Evolutionary conservation across 768 basidiomycete species (phyloP), one percentile per base, ranked within the genome.

Genomic region (Psilocybe cyanescens): DNA sequence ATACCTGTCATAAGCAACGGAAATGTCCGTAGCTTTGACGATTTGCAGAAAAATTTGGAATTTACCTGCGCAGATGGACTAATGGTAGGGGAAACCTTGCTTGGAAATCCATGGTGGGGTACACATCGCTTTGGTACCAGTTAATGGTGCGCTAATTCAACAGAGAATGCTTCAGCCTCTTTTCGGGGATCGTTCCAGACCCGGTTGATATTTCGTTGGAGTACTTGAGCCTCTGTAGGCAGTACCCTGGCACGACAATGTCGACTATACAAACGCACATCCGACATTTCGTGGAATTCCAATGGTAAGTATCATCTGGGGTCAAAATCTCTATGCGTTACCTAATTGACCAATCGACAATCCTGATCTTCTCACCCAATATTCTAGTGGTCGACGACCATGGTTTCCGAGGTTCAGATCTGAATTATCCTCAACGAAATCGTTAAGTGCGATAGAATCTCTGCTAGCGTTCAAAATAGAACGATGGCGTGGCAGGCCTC

Each of bases 81-180:
- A 57, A 94, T 94, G 92, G 89, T 92, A 1, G 92, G 89, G 8
- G 91, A 93, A 69, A 83, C 85, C n/a, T 73, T 93, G 35, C 77
- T 92, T 4, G 84, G 83, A 16, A 92, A 94, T 73, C 90, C 91
- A 33, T 87, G 84, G 91, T 92, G 62, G 37, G 59, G n/a, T 48
- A 9, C 55, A 58, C 57, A 37, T 29, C 35, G 8, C 46, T 44
- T 31, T 49, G 17, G 9, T 31, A 31, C 17, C 19, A 41, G 46
- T 49, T 19, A 14, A 47, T 46, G 33, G 30, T 31, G 24, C 33
- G 41, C 47, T 17, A 29, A 57, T 33, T 12, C 9, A 31, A 44
- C 4, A n/a, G 11, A 30, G 12, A 19, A 28, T 4, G 1, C 28
- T 8, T 9, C 65, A 92, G 90, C 66, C 69, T 91, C 47, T 92